Conservation (phyloP, 2,329 filamentous ascomycete species). For the Trichoderma oligosporum region DNA sequence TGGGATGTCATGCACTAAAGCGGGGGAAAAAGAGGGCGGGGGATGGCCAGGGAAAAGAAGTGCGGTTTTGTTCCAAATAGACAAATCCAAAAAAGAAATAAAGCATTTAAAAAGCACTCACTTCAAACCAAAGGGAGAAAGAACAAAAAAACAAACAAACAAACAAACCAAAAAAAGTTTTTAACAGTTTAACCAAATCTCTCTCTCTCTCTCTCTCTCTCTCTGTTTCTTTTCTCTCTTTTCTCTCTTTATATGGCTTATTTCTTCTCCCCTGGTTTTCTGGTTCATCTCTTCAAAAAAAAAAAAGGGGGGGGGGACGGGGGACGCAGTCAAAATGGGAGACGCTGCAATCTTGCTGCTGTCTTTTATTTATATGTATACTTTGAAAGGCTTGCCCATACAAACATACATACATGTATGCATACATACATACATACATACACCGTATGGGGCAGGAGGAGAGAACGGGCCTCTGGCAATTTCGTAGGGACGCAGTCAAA, state of each 20-base stretch:
- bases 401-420: slow-evolving; percentile 5
- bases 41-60: too few relatives aligned
- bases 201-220: too few relatives aligned
- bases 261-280: slow-evolving; percentile 9
- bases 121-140: slow-evolving; percentile 5
- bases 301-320: not conserved
- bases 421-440: too few relatives aligned
- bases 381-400: slow-evolving; percentile 14
- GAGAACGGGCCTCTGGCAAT: slow-evolving; percentile 8
- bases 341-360: slow-evolving; percentile 14
- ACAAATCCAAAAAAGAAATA: slow-evolving; percentile 12
- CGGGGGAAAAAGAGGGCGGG: too few relatives aligned
- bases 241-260: not conserved
- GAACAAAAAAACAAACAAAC: slow-evolving; percentile 17
- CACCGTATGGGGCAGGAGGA: too few relatives aligned
- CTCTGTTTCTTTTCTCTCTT: not conserved
- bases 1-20: too few relatives aligned
- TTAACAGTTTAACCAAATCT: too few relatives aligned
- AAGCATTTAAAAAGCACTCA: slow-evolving; percentile 15
- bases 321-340: too few relatives aligned
- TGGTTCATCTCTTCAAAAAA: slow-evolving; percentile 9
- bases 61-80: too few relatives aligned
- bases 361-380: slow-evolving; percentile 8
- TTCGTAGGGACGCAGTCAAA: too few relatives aligned
- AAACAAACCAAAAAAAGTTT: not conserved